Evolutionary conservation across 495 filamentous ascomycete species (phyloP).

Genomic region (Aspergillus mulundensis): DNA sequence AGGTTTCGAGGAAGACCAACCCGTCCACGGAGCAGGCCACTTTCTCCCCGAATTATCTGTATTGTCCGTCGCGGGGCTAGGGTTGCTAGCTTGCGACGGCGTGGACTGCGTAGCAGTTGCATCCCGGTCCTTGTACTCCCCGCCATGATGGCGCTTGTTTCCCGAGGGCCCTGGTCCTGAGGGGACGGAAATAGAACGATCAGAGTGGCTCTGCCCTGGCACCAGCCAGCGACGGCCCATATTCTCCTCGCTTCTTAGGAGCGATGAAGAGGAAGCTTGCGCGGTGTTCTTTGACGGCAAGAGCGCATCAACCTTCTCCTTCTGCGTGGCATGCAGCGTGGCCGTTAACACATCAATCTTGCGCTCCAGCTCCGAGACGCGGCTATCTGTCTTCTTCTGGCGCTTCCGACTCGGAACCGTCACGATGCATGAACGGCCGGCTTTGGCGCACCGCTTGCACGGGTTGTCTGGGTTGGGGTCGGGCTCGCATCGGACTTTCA

Average conservation of each 20-base stretch:
- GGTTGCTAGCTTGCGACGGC: conserved; percentile 18
- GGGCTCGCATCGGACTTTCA: conserved; percentile 89
- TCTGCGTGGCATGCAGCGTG: conserved; percentile 55
- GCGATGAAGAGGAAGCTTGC: conserved; percentile 2
- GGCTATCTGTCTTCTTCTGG: conserved; percentile 88
- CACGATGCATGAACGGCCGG: conserved; percentile 71
- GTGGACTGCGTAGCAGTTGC: conserved; percentile 11
- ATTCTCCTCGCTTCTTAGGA: conserved; percentile 4
- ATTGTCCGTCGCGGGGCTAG: conserved; percentile 27
- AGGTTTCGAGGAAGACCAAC: conserved; percentile 6
- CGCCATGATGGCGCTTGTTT: conserved; percentile 25
- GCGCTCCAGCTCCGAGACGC: conserved; percentile 89
- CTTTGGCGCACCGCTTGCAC: conserved; percentile 86
- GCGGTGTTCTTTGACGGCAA: conserved; percentile 3
- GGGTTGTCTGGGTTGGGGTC: conserved; percentile 56
- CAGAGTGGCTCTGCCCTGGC: conserved; percentile 14
- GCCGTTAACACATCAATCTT: conserved; percentile 90
- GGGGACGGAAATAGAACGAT: neutral
- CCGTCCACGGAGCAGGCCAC: conserved; percentile 4
- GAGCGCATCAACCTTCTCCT: conserved; percentile 13
- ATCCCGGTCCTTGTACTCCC: conserved; percentile 19
- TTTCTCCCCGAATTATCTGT: conserved; percentile 11
- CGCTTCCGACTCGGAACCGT: conserved; percentile 81
- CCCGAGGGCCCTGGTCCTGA: conserved; percentile 9
- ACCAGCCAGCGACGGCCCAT: conserved; percentile 15